Evolutionary conservation across 345 rosid genomes (phyloP).

Genomic region (Eucalyptus microcorys): DNA sequence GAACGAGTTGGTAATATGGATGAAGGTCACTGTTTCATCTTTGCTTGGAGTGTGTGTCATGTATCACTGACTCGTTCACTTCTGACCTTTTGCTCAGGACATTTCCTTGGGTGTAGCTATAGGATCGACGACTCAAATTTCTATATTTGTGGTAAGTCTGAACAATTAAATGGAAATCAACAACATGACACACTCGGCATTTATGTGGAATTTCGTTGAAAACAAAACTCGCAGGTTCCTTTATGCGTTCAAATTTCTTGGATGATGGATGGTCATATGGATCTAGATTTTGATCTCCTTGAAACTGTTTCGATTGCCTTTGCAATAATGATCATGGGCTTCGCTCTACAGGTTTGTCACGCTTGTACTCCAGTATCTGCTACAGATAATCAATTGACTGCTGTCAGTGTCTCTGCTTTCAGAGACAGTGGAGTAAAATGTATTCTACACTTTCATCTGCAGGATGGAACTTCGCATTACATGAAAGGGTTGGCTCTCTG

Average conservation of each 20-base stretch:
- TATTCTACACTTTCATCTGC: not conserved
- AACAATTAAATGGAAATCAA: not conserved
- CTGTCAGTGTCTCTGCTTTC: not conserved
- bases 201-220: not conserved
- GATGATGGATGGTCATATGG: conserved; percentile 66
- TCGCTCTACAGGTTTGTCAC: conserved; percentile 56
- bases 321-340: conserved; percentile 52
- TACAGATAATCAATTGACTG: not conserved
- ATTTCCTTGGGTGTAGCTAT: conserved; percentile 80
- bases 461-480: conserved; percentile 94
- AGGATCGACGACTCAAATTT: conserved; percentile 88
- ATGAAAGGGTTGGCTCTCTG: conserved; percentile 77
- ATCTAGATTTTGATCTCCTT: conserved; percentile 74
- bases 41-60: not conserved
- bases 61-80: not conserved
- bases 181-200: not conserved
- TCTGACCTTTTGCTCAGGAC: conserved; percentile 33
- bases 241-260: conserved; percentile 65
- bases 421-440: not conserved
- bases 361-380: not conserved
- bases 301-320: conserved; percentile 77
- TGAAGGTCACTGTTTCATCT: not conserved
- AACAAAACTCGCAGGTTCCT: conserved; percentile 45
- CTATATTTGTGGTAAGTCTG: conserved; percentile 67
- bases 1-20: conserved; percentile 52